Evolutionary conservation across 768 basidiomycete species (phyloP).

Genomic region (Hemileccinum rubropunctum): DNA sequence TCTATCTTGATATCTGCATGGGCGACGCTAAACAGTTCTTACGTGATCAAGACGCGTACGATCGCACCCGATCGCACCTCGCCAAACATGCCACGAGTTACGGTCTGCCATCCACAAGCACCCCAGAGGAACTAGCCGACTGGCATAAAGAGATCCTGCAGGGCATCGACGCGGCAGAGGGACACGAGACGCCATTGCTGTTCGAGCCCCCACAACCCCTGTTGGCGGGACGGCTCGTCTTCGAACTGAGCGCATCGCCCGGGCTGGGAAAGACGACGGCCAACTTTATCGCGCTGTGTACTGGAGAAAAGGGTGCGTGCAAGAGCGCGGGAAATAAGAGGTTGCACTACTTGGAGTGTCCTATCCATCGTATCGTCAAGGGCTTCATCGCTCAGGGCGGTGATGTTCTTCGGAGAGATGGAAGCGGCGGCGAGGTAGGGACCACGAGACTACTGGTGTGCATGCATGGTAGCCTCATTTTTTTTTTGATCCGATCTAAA

Average conservation of each 20-base stretch:
- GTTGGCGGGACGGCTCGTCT: conserved; percentile 39
- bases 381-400: conserved; percentile 55
- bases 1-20: conserved; percentile 43
- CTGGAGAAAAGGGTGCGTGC: conserved; percentile 42
- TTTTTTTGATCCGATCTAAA: conserved; percentile 9
- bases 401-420: conserved; percentile 51
- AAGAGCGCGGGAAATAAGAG: conserved; percentile 46
- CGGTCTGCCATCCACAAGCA: conserved; percentile 39
- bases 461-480: not conserved
- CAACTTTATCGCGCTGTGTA: conserved; percentile 50
- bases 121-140: conserved; percentile 38
- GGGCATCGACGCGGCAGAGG: conserved; percentile 34
- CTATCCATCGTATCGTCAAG: conserved; percentile 46
- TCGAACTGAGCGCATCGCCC: conserved; percentile 37
- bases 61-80: conserved; percentile 34
- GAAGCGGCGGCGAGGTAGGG: conserved; percentile 51
- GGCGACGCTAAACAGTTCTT: conserved; percentile 34
- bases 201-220: conserved; percentile 39
- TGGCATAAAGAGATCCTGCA: conserved; percentile 48
- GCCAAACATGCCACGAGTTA: conserved; percentile 40
- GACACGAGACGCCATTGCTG: conserved; percentile 28
- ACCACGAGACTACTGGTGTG: not conserved
- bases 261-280: conserved; percentile 44
- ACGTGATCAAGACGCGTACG: conserved; percentile 28
- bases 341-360: conserved; percentile 41